phyloP scores from a whole-genome alignment of 225 moss, liverwort and hornwort genomes.

The Bryum argenteum region DNA sequence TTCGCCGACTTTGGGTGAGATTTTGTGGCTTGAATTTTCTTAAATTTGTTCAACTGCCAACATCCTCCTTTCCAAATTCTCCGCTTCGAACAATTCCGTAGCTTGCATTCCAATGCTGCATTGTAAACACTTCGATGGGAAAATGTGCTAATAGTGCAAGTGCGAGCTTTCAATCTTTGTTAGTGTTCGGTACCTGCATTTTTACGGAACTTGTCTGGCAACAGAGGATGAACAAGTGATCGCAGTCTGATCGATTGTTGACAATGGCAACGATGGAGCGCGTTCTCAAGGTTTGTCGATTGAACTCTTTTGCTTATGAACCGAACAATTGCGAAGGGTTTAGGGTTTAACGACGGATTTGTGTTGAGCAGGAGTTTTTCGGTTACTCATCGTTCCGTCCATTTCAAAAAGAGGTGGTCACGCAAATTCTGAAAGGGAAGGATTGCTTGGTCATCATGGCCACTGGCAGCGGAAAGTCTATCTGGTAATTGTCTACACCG shows the following conservation, averaged over 20 bases:
- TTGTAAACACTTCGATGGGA: background rate
- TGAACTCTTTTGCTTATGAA: background rate
- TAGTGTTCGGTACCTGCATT: background rate
- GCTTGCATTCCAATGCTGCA: conserved; percentile 1
- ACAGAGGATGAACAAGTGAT: conserved; percentile 2
- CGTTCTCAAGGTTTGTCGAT: conserved; percentile 57
- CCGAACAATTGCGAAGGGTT: no score
- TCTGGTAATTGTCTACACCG: conserved; percentile 49
- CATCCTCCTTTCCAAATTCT: background rate
- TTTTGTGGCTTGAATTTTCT: background rate
- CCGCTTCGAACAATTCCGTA: no score
- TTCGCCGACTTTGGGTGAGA: conserved; percentile 7
- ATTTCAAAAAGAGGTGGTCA: conserved; percentile 74
- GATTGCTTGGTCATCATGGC: conserved; percentile 98
- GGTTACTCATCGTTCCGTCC: conserved; percentile 78
- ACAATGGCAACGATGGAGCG: conserved; percentile 54
- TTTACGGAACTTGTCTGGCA: background rate
- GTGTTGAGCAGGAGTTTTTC: conserved; percentile 62
- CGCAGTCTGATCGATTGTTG: background rate
- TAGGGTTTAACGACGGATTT: no score
- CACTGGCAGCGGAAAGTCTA: conserved; percentile 87
- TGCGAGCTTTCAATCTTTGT: no score
- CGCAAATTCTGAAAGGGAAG: conserved; percentile 69
- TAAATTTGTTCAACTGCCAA: no score
- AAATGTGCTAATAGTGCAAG: no score